phyloP scores from a whole-genome alignment of 2,329 filamentous ascomycete species.

The Metarhizium sp. region DNA sequence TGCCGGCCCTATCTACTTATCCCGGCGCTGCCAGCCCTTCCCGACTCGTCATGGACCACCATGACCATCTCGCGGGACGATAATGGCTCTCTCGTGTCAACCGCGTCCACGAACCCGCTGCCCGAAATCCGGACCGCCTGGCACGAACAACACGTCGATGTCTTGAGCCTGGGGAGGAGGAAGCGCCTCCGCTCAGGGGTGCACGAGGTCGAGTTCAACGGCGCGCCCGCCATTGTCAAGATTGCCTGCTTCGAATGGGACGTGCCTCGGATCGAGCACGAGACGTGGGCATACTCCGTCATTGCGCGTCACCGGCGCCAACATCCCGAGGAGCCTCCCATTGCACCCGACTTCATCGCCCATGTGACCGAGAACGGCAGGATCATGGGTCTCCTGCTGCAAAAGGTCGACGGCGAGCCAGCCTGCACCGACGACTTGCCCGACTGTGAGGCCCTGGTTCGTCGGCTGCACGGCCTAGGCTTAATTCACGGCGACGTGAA shows the following conservation, averaged over 20 bases:
- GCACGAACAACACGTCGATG: no score
- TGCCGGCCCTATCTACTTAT: no score
- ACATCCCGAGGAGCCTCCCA: slow-evolving; percentile 14
- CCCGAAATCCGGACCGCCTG: no score
- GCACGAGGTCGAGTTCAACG: no score
- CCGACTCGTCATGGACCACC: no score
- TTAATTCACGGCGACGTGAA: slow-evolving; percentile 28
- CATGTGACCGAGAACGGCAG: slow-evolving; percentile 22
- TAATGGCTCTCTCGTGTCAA: no score
- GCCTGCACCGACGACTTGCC: slow-evolving; percentile 18
- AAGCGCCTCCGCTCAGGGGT: no score
- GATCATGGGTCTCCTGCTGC: slow-evolving; percentile 25
- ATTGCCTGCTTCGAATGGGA: slow-evolving; percentile 25
- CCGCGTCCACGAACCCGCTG: no score
- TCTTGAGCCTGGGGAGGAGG: no score
- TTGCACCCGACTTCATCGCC: slow-evolving; percentile 20
- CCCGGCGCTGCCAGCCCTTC: no score
- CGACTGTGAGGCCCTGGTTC: slow-evolving; percentile 17
- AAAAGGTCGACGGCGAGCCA: slow-evolving; percentile 20
- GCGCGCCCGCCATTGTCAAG: slow-evolving; percentile 16
- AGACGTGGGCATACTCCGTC: slow-evolving; percentile 18
- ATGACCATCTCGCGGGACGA: no score
- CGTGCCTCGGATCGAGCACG: slow-evolving; percentile 21
- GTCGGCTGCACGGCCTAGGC: slow-evolving; percentile 17
- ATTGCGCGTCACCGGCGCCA: background rate